Evolutionary conservation across 139 green algal species (phyloP).

Genomic region (Picochlorum sp.): DNA sequence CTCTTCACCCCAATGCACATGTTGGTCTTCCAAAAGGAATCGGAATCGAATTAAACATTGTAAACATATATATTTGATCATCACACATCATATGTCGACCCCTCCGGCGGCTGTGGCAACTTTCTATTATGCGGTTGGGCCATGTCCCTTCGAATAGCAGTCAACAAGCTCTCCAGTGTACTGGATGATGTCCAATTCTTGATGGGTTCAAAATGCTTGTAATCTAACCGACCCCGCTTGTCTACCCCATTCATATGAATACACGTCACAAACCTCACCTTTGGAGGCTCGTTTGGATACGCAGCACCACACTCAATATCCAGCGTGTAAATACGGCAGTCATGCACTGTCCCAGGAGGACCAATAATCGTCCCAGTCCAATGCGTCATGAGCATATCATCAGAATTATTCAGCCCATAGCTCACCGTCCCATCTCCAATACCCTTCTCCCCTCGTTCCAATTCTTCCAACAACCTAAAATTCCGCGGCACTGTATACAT

Average conservation of each 20-base stretch:
- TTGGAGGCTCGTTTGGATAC: conserved; percentile 71
- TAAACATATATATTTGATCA: background rate
- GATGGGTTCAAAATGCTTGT: conserved; percentile 62
- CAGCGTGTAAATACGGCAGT: conserved; percentile 88
- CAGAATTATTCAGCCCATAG: conserved; percentile 90
- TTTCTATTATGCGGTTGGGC: conserved; percentile 66
- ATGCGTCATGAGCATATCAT: conserved; percentile 82
- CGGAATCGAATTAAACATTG: conserved; percentile 2
- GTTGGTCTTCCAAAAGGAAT: conserved; percentile 87
- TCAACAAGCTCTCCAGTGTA: conserved; percentile 68
- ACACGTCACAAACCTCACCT: conserved; percentile 37
- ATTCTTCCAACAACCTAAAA: conserved; percentile 92
- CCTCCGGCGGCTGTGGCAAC: conserved; percentile 85
- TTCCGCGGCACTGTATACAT: conserved; percentile 73
- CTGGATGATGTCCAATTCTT: conserved; percentile 72
- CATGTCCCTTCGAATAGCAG: conserved; percentile 89
- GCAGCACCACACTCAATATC: conserved; percentile 70
- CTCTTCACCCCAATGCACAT: conserved; percentile 98
- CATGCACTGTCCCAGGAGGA: conserved; percentile 74
- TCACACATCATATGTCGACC: conserved; percentile 11
- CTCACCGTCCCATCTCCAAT: conserved; percentile 91
- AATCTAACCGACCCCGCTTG: conserved; percentile 23
- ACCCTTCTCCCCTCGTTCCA: conserved; percentile 91
- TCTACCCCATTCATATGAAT: conserved; percentile 46
- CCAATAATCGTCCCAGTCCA: conserved; percentile 98